Base-by-base conservation (phyloP, 2,329 filamentous ascomycete genomes). In the Triangularia verruculosa region DNA sequence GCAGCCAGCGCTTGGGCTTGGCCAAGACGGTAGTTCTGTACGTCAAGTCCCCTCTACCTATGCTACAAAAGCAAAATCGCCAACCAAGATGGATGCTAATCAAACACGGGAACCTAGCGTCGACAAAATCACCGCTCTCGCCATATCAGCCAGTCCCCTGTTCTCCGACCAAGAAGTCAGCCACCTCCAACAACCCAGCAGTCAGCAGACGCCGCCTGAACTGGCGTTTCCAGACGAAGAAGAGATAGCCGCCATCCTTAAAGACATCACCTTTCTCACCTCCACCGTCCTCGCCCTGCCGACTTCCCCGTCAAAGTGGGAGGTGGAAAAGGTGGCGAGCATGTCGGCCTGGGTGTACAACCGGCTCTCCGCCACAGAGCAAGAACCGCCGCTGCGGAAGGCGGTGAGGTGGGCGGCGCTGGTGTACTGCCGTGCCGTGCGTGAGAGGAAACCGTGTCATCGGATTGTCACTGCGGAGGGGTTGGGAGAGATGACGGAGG, bases 241-340 rank as follows among this genome's bases (percentile, higher is more conserved):
- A 9, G 6, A 59, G 4, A 68, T 54, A 1, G 5, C 54, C 2
- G 66, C 66, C 3, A 58, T 67, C 30, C 62, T 67, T 6, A 61
- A 54, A 30, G 66, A 67, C 54, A 47, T 63, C 34, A 24, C 22
- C 9, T 67, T 67, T 58, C 64, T 67, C 27, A 30, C 66, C 43
- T 51, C 59, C 54, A 62, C 64, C 9, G 57, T 64, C 11, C 54
- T 66, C 34, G 58, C 62, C 13, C 17, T 64, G 0, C 62, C 64
- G 1, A 3, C 57, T 1, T 1, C 30, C 2, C 60, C 64, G 1
- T 64, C 64, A 1, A 8, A 28, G 30, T 64, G 64, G 58, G 39
- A 64, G 12, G 59, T 64, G 1, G 55, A 57, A 43, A 67, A 67
- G 17, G 59, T 67, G 15, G 52, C 53, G n/a, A 32, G 54, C 32